A percentile compares a stretch with the other conserved stretches of the same genome.
Conservation (phyloP, 2,329 filamentous ascomycete species). For the Pseudogymnoascus sp. region DNA sequence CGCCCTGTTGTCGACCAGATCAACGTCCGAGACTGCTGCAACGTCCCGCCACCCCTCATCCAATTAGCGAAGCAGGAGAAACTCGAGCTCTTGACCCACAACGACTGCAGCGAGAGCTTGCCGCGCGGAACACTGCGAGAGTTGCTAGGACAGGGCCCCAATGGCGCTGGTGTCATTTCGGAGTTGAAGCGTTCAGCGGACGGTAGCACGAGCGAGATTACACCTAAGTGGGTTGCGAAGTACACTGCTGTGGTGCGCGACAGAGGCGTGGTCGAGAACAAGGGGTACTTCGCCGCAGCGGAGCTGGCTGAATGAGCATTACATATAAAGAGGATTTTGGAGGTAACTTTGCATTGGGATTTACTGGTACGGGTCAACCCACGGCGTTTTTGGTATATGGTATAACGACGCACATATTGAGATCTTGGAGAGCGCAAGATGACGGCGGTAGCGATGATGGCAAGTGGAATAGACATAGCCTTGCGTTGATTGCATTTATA, state of each 20-base stretch:
- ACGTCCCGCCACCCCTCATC: conserved; percentile 81
- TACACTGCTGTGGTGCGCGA: conserved; percentile 95
- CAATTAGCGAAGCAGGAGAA: conserved; percentile 74
- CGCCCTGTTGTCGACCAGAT: conserved; percentile 87
- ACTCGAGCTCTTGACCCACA: conserved; percentile 87
- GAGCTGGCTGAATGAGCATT: conserved; percentile 48
- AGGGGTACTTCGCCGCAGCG: conserved; percentile 91
- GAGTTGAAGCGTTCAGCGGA: conserved; percentile 49
- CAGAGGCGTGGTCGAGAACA: conserved; percentile 93
- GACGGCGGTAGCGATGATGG: not conserved
- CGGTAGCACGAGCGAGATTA: conserved; percentile 57
- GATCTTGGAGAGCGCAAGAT: not conserved
- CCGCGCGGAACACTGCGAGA: conserved; percentile 79
- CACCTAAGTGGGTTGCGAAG: conserved; percentile 91
- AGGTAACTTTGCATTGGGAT: conserved; percentile 15
- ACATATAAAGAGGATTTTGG: conserved; percentile 7
- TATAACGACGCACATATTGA: conserved; percentile 6
- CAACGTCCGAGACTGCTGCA: conserved; percentile 92
- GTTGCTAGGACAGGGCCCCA: conserved; percentile 65
- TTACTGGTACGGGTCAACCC: not conserved
- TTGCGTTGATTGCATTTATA: conserved; percentile 2
- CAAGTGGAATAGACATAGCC: not conserved
- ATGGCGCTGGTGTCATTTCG: conserved; percentile 71
- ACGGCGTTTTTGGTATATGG: conserved; percentile 1
- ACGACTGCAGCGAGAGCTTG: conserved; percentile 87